These are phyloP conservation scores for Lasiodiplodia gonubiensis DNA, from an alignment of 2,329 filamentous ascomycete genomes.

Conservation along the genomic window DNA sequence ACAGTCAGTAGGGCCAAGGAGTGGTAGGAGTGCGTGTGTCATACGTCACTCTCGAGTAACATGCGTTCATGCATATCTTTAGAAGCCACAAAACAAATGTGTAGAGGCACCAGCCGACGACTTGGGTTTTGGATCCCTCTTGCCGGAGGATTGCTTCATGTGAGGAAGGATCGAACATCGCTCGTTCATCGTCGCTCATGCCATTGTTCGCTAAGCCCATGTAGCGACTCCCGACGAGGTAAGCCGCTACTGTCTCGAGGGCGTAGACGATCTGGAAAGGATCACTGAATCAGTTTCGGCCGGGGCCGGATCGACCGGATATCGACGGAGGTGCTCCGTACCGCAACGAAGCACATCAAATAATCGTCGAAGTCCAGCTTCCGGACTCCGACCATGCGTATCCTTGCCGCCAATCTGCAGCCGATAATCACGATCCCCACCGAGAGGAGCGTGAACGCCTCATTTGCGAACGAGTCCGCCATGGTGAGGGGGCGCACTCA, in stretches of 20 bases:
- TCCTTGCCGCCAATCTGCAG: conserved; percentile 58
- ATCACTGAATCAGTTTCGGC: background rate
- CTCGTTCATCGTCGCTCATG: conserved; percentile 60
- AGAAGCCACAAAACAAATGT: conserved; percentile 59
- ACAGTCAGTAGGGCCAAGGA: background rate
- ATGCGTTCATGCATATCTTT: conserved; percentile 62
- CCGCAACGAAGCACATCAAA: conserved; percentile 58
- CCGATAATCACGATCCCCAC: conserved; percentile 52
- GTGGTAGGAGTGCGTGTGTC: conserved; percentile 11
- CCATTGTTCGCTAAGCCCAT: conserved; percentile 62
- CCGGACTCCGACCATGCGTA: conserved; percentile 54
- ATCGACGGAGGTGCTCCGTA: conserved; percentile 46
- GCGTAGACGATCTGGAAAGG: conserved; percentile 54
- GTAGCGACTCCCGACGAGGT: conserved; percentile 56
- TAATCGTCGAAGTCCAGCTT: conserved; percentile 65
- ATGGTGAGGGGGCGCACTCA: background rate
- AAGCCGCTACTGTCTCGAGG: conserved; percentile 56
- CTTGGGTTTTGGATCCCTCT: conserved; percentile 59
- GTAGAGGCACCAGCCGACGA: conserved; percentile 62
- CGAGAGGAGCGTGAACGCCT: conserved; percentile 30
- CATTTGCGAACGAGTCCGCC: conserved; percentile 1
- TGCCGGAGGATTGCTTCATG: conserved; percentile 58
- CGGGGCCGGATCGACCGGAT: background rate
- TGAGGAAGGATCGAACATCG: conserved; percentile 50
- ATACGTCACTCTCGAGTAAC: conserved; percentile 62